Conservation (phyloP, 108 stramenopile genomes). For the Cyclotella distinguenda region DNA sequence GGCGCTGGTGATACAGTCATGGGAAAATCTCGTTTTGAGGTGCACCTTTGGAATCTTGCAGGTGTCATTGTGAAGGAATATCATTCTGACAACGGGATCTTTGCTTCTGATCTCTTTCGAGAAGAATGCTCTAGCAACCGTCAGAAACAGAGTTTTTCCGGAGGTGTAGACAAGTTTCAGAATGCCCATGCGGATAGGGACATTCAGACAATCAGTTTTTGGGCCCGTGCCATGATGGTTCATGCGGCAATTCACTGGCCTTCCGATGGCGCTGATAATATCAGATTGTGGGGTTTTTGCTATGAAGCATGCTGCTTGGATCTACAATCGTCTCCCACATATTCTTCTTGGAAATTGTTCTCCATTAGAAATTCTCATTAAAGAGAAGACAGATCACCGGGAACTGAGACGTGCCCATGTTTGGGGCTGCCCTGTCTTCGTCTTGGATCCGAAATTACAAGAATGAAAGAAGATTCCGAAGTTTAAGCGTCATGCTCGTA, state of each 20-base stretch:
- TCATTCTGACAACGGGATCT: slow-evolving; percentile 42
- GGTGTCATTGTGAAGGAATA: no score
- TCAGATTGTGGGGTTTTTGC: slow-evolving; percentile 50
- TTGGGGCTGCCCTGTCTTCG: slow-evolving; percentile 47
- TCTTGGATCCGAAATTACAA: slow-evolving; percentile 38
- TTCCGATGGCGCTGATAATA: background rate
- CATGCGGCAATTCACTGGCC: slow-evolving; percentile 47
- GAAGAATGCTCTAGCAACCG: background rate
- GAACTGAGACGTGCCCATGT: slow-evolving; percentile 23
- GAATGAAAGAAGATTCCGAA: slow-evolving; percentile 46
- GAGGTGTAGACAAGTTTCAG: background rate
- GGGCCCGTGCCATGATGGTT: slow-evolving; percentile 41
- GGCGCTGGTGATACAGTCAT: slow-evolving; percentile 37
- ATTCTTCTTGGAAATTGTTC: background rate
- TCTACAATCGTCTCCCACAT: slow-evolving; percentile 43
- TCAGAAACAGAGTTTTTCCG: slow-evolving; percentile 23
- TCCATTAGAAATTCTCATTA: slow-evolving; percentile 21
- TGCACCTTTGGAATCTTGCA: slow-evolving; percentile 14
- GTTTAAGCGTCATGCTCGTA: slow-evolving; percentile 38
- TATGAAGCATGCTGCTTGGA: slow-evolving; percentile 38
- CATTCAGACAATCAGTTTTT: background rate
- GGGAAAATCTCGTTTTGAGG: slow-evolving; percentile 42
- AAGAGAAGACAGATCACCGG: background rate
- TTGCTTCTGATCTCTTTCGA: slow-evolving; percentile 5
- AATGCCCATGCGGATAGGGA: background rate